Evolutionary conservation across 305 asterid genomes (phyloP), one percentile per base, ranked within the genome.

Genomic region (Plantago lanceolata): DNA sequence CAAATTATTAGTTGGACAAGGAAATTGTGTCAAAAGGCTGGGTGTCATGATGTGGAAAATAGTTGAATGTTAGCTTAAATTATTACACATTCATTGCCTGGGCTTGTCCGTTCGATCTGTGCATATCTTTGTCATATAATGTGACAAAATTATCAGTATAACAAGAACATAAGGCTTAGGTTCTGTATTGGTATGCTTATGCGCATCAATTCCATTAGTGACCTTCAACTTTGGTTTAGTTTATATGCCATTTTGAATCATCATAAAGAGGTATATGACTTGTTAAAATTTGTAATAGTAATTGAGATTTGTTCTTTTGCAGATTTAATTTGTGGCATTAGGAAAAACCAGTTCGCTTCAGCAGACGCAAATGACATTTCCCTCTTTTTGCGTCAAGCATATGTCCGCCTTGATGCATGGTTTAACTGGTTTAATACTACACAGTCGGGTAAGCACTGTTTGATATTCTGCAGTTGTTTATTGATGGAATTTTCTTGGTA

Each of bases 341-440:
- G 81, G 81, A 83, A 79, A 77, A 79, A 80, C 67, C 86, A 75
- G 72, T 82, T 89, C 69, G 65, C 86, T 72, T 79, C 84, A 59
- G 67, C 81, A 31, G 96, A 93, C 68, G 74, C 71, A 31, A 72
- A 74, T 56, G 88, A 78, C 65, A 77, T 93, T 70, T 65, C 94
- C 65, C 59, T 75, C 68, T 93, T 93, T 84, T 66, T 93, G 63
- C 84, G 68, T 57, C 83, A 77, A 71, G 96, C 97, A 69, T 87
- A 75, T 76, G 77, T 78, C 63, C 95, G 94, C 64, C 95, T 93
- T 66, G 96, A 93, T 68, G 95, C 90, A 57, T 93, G 95, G 99
- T 89, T 85, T 69, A 82, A 87, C 70, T 93, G 98, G 98, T 93
- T 89, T 72, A 85, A 81, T 68, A 89, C 89, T 48, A 89, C 95